These are phyloP conservation scores for Cardamine occulta DNA, from an alignment of 345 rosid species.

Conservation along the genomic window DNA sequence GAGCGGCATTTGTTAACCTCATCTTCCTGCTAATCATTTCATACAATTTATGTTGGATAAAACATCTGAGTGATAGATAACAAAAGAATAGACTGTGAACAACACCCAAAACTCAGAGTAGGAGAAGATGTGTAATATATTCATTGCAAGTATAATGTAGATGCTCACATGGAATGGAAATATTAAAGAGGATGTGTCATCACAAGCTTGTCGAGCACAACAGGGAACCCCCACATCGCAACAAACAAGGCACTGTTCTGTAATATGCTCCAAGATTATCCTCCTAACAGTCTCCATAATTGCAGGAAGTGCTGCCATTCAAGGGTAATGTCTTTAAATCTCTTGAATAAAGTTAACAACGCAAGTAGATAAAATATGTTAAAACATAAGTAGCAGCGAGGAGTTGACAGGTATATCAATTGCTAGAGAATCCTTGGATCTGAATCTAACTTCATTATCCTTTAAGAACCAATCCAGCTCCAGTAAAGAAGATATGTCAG, in stretches of 20 bases:
- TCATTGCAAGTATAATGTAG: constrained; percentile 2
- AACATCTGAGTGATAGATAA: constrained; percentile 8
- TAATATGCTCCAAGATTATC: constrained; percentile 84
- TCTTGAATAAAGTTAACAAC: constrained; percentile 13
- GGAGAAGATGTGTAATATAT: background rate
- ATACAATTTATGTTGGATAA: background rate
- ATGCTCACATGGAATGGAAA: constrained; percentile 87
- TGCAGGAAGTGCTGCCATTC: constrained; percentile 71
- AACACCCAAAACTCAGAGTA: background rate
- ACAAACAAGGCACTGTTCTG: constrained; percentile 86
- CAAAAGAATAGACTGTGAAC: background rate
- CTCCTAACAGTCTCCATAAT: constrained; percentile 77
- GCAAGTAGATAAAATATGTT: constrained; percentile 4
- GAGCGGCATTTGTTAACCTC: constrained; percentile 64
- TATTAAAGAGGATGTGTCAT: constrained; percentile 88
- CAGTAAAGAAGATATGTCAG: constrained; percentile 17
- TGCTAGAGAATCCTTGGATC: constrained; percentile 20
- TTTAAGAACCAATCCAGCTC: constrained; percentile 14
- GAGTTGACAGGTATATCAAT: constrained; percentile 7
- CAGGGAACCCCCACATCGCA: constrained; percentile 96
- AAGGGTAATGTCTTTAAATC: constrained; percentile 29
- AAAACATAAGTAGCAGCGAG: constrained; percentile 9
- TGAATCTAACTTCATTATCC: constrained; percentile 13
- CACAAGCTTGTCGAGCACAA: constrained; percentile 82
- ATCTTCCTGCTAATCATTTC: constrained; percentile 64